Evolutionary conservation across 2,329 filamentous ascomycete species (phyloP).

Genomic region (Lecanoromycetidae sp.): DNA sequence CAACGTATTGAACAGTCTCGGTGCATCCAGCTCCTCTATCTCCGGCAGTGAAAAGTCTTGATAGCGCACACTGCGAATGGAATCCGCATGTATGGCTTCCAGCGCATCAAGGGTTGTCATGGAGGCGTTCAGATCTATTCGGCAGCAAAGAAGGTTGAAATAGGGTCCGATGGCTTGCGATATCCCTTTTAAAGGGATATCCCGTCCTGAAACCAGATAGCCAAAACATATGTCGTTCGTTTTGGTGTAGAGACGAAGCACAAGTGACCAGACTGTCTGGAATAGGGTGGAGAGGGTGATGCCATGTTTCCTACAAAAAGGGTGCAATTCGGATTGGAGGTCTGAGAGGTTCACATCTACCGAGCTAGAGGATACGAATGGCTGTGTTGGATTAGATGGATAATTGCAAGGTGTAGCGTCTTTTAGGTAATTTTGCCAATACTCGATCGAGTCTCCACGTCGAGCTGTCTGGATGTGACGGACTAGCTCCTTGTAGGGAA

Average conservation of each 20-base stretch:
- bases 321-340: neutral
- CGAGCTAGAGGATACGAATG: neutral
- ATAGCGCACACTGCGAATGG: constrained; percentile 7
- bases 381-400: neutral
- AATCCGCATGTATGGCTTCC: neutral
- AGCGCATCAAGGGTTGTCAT: constrained; percentile 31
- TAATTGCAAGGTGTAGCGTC: constrained; percentile 24
- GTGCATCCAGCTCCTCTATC: constrained; percentile 23
- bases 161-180: constrained; percentile 37
- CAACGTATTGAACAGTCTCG: constrained; percentile 27
- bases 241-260: constrained; percentile 26
- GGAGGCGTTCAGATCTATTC: constrained; percentile 29
- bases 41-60: constrained; percentile 22
- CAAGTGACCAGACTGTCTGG: constrained; percentile 13
- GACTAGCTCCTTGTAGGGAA: constrained; percentile 20
- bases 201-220: constrained; percentile 42
- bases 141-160: constrained; percentile 15
- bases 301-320: constrained; percentile 10
- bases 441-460: constrained; percentile 34
- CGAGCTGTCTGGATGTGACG: constrained; percentile 25
- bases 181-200: constrained; percentile 38
- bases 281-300: constrained; percentile 12
- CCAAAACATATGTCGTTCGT: constrained; percentile 41
- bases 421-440: constrained; percentile 42
- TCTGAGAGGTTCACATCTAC: constrained; percentile 1